Base-by-base conservation (phyloP, 805 yeast species). In the Wickerhamiella sergipiensis region DNA sequence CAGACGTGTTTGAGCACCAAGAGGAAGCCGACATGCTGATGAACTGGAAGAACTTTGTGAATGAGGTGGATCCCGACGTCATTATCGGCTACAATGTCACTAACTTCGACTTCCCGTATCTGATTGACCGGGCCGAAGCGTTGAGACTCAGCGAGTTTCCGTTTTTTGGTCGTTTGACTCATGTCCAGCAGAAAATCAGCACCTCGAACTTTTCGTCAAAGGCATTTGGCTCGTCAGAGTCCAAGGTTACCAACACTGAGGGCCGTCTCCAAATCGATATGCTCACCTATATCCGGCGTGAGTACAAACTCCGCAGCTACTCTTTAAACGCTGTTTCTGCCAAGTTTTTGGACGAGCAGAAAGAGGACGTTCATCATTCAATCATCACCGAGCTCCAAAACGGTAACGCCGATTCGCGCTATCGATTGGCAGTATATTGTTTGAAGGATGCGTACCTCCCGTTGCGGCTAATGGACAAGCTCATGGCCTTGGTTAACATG, bases 291-390 rank as follows among this genome's bases (percentile, higher is more conserved):
- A 78, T 87, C 55, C 96, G 89, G 65, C 79, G 98, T 64, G 99
- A 92, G 64, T 88, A 87, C 68, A 94, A 92, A 65, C 73, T 92
- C 59, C 78, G 99, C 66, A 85, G 96, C 2, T 92, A 92, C 67
- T 89, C 98, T 0, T 73, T 92, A 66, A 92, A 92, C 67, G 85
- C 97, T 0, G 99, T 92, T 0, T 85, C 95, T 4, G 94, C 97
- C 0, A 87, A 87, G 61, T 92, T 94, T 62, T 65, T 92, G 58
- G 86, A 85, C 24, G 98, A 94, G 62, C 98, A 92, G 61, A 92
- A 92, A 61, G 99, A 92, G 69, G 99, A 92, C 63, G 99, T 92
- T 10, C 97, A 89, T 55, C 96, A 90, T 64, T 86, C 97, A 3
- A 90, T 90, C 57, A 92, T 92, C 66, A 87, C 98, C 0, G 95